Base-by-base conservation (phyloP, 2,329 filamentous ascomycete genomes). In the Monilinia vaccinii-corymbosi region DNA sequence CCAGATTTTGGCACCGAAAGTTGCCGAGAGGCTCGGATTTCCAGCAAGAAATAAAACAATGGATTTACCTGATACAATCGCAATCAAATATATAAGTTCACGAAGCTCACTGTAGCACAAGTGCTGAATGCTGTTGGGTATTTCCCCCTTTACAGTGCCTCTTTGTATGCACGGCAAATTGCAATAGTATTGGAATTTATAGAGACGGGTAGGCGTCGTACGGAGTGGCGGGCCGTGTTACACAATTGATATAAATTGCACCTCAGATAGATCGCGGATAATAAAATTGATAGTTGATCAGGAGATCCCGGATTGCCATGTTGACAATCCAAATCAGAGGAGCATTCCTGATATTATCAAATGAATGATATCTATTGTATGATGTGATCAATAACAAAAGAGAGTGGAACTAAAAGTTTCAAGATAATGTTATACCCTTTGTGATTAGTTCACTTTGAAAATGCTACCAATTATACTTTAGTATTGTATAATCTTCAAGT, bases 141-240 rank as follows among this genome's bases (percentile, higher is more conserved):
- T 32, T 53, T 14, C 28, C 44, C 44, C 25, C 21, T 23, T 53
- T 8, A 16, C 8, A 7, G 2, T 6, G 28, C 8, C 32, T 44
- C 4, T 53, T 3, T 34, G 16, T n/a, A 53, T 53, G n/a, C 21
- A n/a, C n/a, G 38, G 14, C 4, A 32, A 32, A 9, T 11, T 32
- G n/a, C 42, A 25, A 36, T 36, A 18, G 13, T 56, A 56, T 47
- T 21, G 10, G n/a, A 47, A 36, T 10, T 10, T 28, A 21, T 4
- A 36, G 42, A 31, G 18, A n/a, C 47, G 21, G 7, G 14, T 36
- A 47, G 40, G 34, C 25, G 28, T 32, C 36, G n/a, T 36, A 42
- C 53, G 53, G 53, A 56, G 31, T 49, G 31, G 36, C 57, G 57
- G 57, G 49, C 57, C 57, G 57, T 60, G 56, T 52, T 23, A 58